Evolutionary conservation across 2,329 filamentous ascomycete genomes (phyloP).

Genomic region (Botrytis aclada): DNA sequence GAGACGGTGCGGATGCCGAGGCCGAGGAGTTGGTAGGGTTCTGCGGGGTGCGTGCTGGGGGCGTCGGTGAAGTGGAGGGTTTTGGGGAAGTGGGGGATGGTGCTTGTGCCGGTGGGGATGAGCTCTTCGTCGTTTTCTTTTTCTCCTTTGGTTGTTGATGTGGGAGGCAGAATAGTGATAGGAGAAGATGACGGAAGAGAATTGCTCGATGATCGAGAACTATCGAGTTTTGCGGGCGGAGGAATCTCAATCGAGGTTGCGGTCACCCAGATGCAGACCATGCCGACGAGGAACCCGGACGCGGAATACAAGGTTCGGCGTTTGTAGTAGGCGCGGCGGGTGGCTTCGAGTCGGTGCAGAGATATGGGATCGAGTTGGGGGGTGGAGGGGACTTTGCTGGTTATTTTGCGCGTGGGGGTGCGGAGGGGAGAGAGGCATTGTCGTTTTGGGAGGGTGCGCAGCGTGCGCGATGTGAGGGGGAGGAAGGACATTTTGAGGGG

Average conservation of each 20-base stretch:
- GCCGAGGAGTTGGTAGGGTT: constrained; percentile 75
- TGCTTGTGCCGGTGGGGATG: constrained; percentile 38
- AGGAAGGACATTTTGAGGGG: constrained; percentile 15
- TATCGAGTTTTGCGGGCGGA: constrained; percentile 18
- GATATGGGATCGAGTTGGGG: constrained; percentile 29
- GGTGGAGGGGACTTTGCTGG: constrained; percentile 17
- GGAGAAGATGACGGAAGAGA: constrained; percentile 41
- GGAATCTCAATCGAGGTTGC: constrained; percentile 34
- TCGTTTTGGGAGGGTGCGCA: constrained; percentile 30
- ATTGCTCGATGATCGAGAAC: constrained; percentile 4
- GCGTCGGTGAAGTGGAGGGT: constrained; percentile 84
- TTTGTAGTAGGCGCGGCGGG: constrained; percentile 33
- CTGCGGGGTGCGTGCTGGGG: constrained; percentile 68
- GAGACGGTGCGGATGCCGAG: constrained; percentile 86
- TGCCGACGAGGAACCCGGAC: constrained; percentile 31
- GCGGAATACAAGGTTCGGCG: constrained; percentile 34
- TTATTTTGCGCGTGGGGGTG: constrained; percentile 9
- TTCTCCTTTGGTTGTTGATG: constrained; percentile 1
- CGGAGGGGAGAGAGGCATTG: not conserved
- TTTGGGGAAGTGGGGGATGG: constrained; percentile 50
- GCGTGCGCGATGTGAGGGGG: constrained; percentile 33
- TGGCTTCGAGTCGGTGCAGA: constrained; percentile 33
- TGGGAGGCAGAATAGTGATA: constrained; percentile 33
- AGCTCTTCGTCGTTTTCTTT: constrained; percentile 41
- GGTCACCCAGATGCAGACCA: constrained; percentile 37